These are phyloP conservation scores for Ceriops decandra DNA, from an alignment of 345 rosid species.

Conservation along the genomic window DNA sequence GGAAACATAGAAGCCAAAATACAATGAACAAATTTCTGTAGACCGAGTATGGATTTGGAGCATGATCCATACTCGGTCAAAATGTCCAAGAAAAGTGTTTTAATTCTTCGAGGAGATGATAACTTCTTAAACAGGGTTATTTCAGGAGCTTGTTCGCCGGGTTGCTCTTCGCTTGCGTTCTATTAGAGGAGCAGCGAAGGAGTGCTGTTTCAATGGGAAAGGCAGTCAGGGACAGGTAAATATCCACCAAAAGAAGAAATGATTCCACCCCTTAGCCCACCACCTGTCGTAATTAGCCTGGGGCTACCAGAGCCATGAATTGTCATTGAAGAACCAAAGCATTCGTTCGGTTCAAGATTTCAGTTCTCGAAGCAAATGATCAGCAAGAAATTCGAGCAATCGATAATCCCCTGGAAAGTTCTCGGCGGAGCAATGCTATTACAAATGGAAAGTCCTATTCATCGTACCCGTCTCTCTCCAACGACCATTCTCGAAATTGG, in stretches of 20 bases:
- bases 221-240: slow-evolving; percentile 37
- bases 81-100: slow-evolving; percentile 17
- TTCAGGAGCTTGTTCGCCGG: slow-evolving; percentile 31
- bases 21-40: background rate
- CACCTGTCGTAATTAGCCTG: slow-evolving; percentile 60
- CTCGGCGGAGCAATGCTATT: background rate
- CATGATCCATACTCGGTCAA: background rate
- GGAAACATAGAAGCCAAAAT: too few species aligned
- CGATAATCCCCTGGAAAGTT: background rate
- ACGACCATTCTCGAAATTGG: slow-evolving; percentile 16
- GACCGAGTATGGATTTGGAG: slow-evolving; percentile 29
- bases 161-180: slow-evolving; percentile 28
- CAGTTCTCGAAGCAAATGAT: slow-evolving; percentile 24
- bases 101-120: slow-evolving; percentile 38
- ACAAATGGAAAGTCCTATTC: background rate
- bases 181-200: slow-evolving; percentile 27
- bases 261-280: slow-evolving; percentile 38
- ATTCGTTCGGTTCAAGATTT: slow-evolving; percentile 29
- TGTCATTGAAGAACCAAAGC: slow-evolving; percentile 22
- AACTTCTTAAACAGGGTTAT: slow-evolving; percentile 33
- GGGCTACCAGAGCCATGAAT: slow-evolving; percentile 53
- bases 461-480: slow-evolving; percentile 4
- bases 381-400: background rate
- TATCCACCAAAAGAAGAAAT: slow-evolving; percentile 13
- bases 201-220: slow-evolving; percentile 47